These are phyloP conservation scores for Russula abietina DNA, from an alignment of 768 basidiomycete genomes.

Conservation along the genomic window DNA sequence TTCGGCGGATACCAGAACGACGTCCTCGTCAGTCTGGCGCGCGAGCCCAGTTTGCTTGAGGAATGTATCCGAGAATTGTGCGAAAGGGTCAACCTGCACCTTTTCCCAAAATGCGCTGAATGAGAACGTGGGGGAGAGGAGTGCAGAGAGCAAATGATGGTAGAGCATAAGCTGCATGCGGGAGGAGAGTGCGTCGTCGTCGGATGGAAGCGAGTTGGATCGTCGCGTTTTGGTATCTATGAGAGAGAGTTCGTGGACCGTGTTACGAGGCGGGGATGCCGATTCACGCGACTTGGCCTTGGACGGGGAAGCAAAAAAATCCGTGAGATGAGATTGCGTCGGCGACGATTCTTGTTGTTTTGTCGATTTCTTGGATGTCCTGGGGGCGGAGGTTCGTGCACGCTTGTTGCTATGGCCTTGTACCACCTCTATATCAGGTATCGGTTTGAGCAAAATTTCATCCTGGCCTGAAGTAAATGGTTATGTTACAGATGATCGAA, in stretches of 20 bases:
- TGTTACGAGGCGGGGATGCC: background rate
- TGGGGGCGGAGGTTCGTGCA: conserved; percentile 24
- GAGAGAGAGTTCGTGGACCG: conserved; percentile 37
- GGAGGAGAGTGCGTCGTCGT: conserved; percentile 52
- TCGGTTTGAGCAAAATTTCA: conserved; percentile 37
- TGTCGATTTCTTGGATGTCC: conserved; percentile 30
- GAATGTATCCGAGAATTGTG: conserved; percentile 47
- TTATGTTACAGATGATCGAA: background rate
- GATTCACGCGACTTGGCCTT: background rate
- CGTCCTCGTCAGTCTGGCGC: background rate
- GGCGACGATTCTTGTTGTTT: conserved; percentile 26
- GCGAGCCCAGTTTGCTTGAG: conserved; percentile 31
- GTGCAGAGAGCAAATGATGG: conserved; percentile 51
- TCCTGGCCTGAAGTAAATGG: conserved; percentile 37
- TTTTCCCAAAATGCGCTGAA: conserved; percentile 49
- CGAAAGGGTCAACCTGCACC: conserved; percentile 39
- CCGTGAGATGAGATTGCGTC: conserved; percentile 23
- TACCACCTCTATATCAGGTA: conserved; percentile 10
- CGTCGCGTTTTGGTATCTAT: conserved; percentile 70
- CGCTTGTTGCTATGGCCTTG: conserved; percentile 19
- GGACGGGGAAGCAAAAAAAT: conserved; percentile 25
- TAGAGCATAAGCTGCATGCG: conserved; percentile 77
- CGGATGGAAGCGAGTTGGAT: conserved; percentile 43
- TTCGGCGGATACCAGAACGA: conserved; percentile 6
- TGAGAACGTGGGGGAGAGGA: conserved; percentile 43